phyloP scores from a whole-genome alignment of 1,139 yeast species.

The Suhomyces kunorum region DNA sequence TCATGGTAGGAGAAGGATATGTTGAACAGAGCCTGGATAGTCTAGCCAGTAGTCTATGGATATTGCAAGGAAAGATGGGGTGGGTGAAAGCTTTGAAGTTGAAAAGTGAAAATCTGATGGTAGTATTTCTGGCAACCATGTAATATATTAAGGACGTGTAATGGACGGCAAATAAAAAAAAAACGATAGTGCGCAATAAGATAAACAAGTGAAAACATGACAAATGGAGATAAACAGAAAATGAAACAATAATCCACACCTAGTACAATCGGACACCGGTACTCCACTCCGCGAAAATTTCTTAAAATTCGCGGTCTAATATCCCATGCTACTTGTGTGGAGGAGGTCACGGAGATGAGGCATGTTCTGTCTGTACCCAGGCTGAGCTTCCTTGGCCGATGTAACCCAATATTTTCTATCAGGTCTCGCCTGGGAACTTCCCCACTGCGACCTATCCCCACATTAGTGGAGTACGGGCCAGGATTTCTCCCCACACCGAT shows the following conservation, averaged over 20 bases:
- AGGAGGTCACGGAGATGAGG: neutral
- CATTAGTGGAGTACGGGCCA: neutral
- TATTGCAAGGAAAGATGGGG: neutral
- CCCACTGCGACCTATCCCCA: slow-evolving; percentile 3
- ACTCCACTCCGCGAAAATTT: neutral
- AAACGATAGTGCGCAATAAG: slow-evolving; percentile 6
- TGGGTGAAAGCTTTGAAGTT: neutral
- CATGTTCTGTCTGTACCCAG: too few species aligned
- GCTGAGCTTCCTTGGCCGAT: neutral
- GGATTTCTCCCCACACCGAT: slow-evolving; percentile 3
- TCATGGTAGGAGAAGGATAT: slow-evolving; percentile 4
- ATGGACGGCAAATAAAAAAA: slow-evolving; percentile 11
- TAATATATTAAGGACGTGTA: slow-evolving; percentile 11
- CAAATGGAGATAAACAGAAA: slow-evolving; percentile 10
- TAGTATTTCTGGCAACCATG: slow-evolving; percentile 7
- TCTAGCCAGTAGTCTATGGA: slow-evolving; percentile 8
- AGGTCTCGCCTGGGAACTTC: neutral
- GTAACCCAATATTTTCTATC: slow-evolving; percentile 1
- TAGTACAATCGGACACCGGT: slow-evolving; percentile 4
- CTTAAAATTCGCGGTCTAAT: neutral
- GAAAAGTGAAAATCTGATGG: slow-evolving; percentile 2
- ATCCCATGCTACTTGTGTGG: neutral
- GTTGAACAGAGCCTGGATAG: neutral
- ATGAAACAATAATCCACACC: slow-evolving; percentile 7
- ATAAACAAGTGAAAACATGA: slow-evolving; percentile 3